A percentile compares a stretch with the other conserved stretches of the same genome.
Conservation (phyloP, 2,329 filamentous ascomycete species). For the Epichloe sibirici region DNA sequence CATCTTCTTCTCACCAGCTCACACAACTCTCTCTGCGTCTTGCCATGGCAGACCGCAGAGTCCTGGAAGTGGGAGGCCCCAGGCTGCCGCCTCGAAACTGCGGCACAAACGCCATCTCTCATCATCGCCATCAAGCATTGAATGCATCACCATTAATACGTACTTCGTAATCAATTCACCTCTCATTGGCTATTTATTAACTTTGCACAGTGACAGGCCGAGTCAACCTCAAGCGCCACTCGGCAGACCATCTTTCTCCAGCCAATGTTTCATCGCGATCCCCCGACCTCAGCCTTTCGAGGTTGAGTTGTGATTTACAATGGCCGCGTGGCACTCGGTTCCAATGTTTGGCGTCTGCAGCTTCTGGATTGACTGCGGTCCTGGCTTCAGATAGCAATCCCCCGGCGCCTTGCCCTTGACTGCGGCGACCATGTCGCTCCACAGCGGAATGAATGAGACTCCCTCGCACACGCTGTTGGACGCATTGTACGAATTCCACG, state of each 20-base stretch:
- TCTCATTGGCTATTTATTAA: too few species aligned
- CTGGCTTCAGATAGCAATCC: constrained; percentile 6
- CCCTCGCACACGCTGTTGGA: constrained; percentile 6
- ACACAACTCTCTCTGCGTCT: too few species aligned
- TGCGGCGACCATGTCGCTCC: constrained; percentile 3
- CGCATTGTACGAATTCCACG: constrained; percentile 15
- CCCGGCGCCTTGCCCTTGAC: constrained; percentile 4
- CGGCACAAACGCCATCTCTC: too few species aligned
- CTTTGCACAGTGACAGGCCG: too few species aligned
- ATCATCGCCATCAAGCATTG: too few species aligned
- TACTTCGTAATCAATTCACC: too few species aligned
- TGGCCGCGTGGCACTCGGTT: constrained; percentile 2
- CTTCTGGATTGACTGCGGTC: not conserved
- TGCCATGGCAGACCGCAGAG: too few species aligned
- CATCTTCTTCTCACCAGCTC: too few species aligned
- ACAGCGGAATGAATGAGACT: constrained; percentile 10
- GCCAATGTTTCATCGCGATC: not conserved
- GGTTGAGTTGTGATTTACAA: not conserved
- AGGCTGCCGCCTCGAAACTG: too few species aligned
- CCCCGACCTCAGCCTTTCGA: not conserved
- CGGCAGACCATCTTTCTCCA: not conserved
- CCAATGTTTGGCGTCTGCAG: constrained; percentile 3
- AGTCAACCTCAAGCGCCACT: too few species aligned
- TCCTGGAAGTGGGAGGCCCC: too few species aligned
- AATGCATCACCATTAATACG: too few species aligned